Evolutionary conservation across 371 early-diverging fungal species (phyloP).

Genomic region (Circinella minor): DNA sequence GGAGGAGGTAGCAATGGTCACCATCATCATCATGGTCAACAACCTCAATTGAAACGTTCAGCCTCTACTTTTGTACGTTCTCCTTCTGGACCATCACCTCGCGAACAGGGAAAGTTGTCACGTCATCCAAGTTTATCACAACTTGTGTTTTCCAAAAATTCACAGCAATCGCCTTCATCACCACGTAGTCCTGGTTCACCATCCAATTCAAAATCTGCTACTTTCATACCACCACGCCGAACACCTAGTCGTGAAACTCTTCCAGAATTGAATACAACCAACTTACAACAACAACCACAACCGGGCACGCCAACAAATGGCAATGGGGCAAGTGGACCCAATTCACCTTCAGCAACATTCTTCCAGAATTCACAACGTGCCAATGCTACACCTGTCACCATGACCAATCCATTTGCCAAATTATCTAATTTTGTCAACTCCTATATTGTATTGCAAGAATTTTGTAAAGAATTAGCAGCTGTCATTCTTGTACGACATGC

Average conservation of each 20-base stretch:
- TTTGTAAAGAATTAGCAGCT: constrained; percentile 70
- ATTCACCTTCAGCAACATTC: constrained; percentile 45
- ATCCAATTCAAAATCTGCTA: constrained; percentile 13
- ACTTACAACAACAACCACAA: constrained; percentile 7
- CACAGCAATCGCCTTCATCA: constrained; percentile 12
- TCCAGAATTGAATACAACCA: not conserved
- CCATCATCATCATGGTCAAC: constrained; percentile 15
- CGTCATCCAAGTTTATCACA: constrained; percentile 37
- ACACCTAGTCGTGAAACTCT: constrained; percentile 13
- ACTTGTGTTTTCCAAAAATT: constrained; percentile 39
- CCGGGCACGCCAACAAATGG: not conserved
- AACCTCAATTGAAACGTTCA: constrained; percentile 20
- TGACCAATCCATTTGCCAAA: constrained; percentile 59
- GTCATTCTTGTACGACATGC: constrained; percentile 64
- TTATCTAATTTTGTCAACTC: constrained; percentile 64
- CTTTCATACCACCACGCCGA: constrained; percentile 26
- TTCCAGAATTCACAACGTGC: constrained; percentile 50
- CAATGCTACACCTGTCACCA: constrained; percentile 57
- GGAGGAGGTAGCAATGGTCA: constrained; percentile 11
- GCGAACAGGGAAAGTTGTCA: constrained; percentile 19
- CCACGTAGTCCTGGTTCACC: constrained; percentile 40
- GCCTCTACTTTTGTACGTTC: constrained; percentile 21
- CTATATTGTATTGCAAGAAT: constrained; percentile 68
- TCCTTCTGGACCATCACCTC: constrained; percentile 17
- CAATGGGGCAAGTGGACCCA: constrained; percentile 20